phyloP scores from a whole-genome alignment of 2,329 filamentous ascomycete genomes.

The Diaporthe batatas region DNA sequence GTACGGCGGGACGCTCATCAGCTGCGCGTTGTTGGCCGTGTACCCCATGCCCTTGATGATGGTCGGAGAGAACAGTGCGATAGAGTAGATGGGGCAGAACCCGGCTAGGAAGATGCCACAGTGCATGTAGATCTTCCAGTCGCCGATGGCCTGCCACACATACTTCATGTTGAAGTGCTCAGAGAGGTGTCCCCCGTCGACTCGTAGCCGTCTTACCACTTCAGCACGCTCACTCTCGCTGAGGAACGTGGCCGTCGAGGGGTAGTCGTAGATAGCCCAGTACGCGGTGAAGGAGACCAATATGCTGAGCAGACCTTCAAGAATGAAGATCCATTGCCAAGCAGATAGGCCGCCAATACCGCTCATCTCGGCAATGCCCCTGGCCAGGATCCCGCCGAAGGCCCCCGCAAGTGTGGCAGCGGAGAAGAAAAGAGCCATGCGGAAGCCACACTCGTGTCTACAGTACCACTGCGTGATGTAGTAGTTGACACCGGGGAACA shows the following conservation, averaged over 20 bases:
- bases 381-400: slow-evolving; percentile 72
- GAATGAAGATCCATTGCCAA: slow-evolving; percentile 87
- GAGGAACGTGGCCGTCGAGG: slow-evolving; percentile 64
- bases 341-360: slow-evolving; percentile 65
- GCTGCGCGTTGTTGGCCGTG: slow-evolving; percentile 67
- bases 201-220: slow-evolving; percentile 58
- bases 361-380: slow-evolving; percentile 70
- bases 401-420: slow-evolving; percentile 71
- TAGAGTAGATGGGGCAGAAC: slow-evolving; percentile 70
- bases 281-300: slow-evolving; percentile 56
- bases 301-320: slow-evolving; percentile 69
- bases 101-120: slow-evolving; percentile 74
- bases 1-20: slow-evolving; percentile 75
- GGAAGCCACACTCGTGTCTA: slow-evolving; percentile 70
- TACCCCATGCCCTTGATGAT: slow-evolving; percentile 67
- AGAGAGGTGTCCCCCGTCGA: slow-evolving; percentile 61
- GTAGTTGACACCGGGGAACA: slow-evolving; percentile 71
- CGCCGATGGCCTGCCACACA: slow-evolving; percentile 67
- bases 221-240: slow-evolving; percentile 57
- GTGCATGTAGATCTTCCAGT: slow-evolving; percentile 69
- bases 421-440: slow-evolving; percentile 72
- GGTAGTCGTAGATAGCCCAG: slow-evolving; percentile 69
- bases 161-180: slow-evolving; percentile 71
- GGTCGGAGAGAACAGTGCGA: slow-evolving; percentile 72
- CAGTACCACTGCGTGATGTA: slow-evolving; percentile 71